Conservation (phyloP, 2,329 filamentous ascomycete genomes). For the Penicillium nordicum region DNA sequence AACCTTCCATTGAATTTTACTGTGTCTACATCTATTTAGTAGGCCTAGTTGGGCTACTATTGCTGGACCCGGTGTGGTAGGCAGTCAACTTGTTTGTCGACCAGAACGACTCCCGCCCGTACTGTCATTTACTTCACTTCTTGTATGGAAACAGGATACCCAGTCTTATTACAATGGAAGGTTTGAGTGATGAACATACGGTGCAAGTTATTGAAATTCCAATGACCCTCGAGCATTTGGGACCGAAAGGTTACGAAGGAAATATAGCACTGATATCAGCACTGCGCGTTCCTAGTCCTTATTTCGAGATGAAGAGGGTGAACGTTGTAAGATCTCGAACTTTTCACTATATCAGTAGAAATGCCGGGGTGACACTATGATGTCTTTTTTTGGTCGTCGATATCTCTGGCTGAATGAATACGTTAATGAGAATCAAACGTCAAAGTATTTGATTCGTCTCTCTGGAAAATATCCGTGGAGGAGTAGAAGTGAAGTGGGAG, state of each 20-base stretch:
- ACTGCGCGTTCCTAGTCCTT: not conserved
- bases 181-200: not conserved
- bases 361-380: too few relatives aligned
- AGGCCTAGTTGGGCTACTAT: too few relatives aligned
- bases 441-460: too few relatives aligned
- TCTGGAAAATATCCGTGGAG: not conserved
- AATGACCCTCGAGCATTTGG: not conserved
- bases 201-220: not conserved
- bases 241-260: not conserved
- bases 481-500: not conserved
- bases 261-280: not conserved
- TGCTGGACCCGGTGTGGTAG: too few relatives aligned
- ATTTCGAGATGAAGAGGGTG: not conserved
- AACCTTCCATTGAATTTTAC: too few relatives aligned
- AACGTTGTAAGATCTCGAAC: not conserved
- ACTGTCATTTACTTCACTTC: too few relatives aligned
- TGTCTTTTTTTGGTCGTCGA: not conserved
- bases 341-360: not conserved
- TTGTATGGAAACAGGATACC: too few relatives aligned
- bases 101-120: too few relatives aligned
- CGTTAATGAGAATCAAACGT: not conserved
- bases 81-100: too few relatives aligned
- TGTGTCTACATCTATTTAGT: too few relatives aligned
- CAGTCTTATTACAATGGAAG: not conserved
- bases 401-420: too few relatives aligned